phyloP scores from a whole-genome alignment of 371 early-diverging fungal genomes.

The Massospora cicadina region DNA sequence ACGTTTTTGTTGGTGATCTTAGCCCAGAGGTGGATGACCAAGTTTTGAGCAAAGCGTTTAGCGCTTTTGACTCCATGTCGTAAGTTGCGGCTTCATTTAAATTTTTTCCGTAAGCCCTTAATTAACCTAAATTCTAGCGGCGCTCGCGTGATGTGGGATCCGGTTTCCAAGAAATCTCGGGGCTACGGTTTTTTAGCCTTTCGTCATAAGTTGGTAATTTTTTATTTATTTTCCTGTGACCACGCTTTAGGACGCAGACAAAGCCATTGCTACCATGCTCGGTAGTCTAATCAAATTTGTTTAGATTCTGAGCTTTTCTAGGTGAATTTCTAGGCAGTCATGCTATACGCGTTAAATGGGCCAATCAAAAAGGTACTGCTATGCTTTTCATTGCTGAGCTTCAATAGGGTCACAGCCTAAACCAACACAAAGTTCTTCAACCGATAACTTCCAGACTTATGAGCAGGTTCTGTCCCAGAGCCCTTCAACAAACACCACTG shows the following conservation, averaged over 20 bases:
- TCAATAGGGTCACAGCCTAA: slow-evolving; percentile 1
- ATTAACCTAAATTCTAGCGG: too few relatives aligned
- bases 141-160: slow-evolving; percentile 73
- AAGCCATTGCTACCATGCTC: slow-evolving; percentile 62
- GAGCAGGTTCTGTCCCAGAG: slow-evolving; percentile 52
- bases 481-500: slow-evolving; percentile 61
- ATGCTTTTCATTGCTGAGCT: background rate
- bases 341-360: slow-evolving; percentile 53
- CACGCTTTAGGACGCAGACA: slow-evolving; percentile 42
- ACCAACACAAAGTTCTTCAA: background rate
- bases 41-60: slow-evolving; percentile 48
- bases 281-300: slow-evolving; percentile 20
- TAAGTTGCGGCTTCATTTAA: too few relatives aligned
- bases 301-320: slow-evolving; percentile 2
- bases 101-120: too few relatives aligned
- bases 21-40: slow-evolving; percentile 59
- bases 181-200: slow-evolving; percentile 75
- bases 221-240: background rate
- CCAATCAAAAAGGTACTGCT: slow-evolving; percentile 48
- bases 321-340: slow-evolving; percentile 31
- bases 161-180: slow-evolving; percentile 55
- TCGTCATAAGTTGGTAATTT: slow-evolving; percentile 34
- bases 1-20: slow-evolving; percentile 71
- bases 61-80: slow-evolving; percentile 50
- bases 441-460: slow-evolving; percentile 29